Percentiles rank a stretch among this genome's conserved stretches.
These are phyloP conservation scores for Aspergillus clavatus DNA, from an alignment of 2,329 filamentous ascomycete species.

Conservation along the genomic window DNA sequence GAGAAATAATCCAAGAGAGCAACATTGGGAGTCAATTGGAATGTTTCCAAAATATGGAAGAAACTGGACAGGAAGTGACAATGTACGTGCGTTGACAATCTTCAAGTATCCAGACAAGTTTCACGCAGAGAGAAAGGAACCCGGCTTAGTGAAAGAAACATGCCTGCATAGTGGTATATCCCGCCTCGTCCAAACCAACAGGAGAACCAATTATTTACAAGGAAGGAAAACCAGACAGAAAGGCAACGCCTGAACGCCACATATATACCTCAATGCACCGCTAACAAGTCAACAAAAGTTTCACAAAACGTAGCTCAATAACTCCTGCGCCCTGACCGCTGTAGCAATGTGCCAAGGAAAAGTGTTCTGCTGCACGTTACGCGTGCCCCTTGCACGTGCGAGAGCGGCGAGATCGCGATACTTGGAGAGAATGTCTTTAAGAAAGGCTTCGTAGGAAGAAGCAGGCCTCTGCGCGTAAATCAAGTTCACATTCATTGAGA, in stretches of 20 bases:
- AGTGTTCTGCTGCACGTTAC: constrained; percentile 37
- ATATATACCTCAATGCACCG: constrained; percentile 4
- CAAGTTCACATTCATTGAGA: constrained; percentile 40
- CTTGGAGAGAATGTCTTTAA: constrained; percentile 41
- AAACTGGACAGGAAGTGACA: neutral
- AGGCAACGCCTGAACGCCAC: constrained; percentile 9
- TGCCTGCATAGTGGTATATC: constrained; percentile 3
- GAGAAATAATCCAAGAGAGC: no score
- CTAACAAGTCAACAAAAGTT: constrained; percentile 4
- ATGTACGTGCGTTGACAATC: neutral
- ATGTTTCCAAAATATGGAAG: no score
- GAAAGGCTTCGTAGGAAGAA: constrained; percentile 30
- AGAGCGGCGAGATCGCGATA: constrained; percentile 44
- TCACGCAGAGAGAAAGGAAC: neutral
- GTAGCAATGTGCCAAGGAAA: constrained; percentile 47
- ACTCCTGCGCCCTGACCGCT: constrained; percentile 39
- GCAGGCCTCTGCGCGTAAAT: constrained; percentile 31
- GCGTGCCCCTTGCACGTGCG: constrained; percentile 40
- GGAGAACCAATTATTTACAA: constrained; percentile 12
- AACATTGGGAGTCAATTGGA: no score
- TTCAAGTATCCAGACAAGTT: neutral
- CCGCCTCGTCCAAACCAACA: neutral
- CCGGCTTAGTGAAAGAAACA: neutral
- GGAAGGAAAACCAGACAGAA: constrained; percentile 1
- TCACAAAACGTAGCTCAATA: constrained; percentile 40